Base-by-base conservation (phyloP, 176 grass and related monocot genomes). In the Microstegium vimineum region DNA sequence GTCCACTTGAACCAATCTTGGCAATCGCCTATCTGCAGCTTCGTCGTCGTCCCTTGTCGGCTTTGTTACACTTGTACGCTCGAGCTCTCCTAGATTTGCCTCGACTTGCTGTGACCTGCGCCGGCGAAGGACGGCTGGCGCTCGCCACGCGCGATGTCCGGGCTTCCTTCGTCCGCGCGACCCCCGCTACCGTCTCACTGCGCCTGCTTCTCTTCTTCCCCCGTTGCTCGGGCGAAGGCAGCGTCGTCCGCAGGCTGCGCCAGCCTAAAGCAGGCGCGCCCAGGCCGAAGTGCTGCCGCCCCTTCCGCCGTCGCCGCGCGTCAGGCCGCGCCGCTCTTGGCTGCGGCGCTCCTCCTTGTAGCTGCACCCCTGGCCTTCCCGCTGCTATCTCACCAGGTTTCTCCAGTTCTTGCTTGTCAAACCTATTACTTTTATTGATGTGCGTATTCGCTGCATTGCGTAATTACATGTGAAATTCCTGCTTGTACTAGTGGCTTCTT, bases 291-390 rank as follows among this genome's bases (percentile, higher is more conserved):
- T 56, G 52, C 11, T 7, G 10, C 38, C 6, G 71, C 54, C 8
- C 36, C 51, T 14, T 59, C 68, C 10, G 40, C 62, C 40, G 49
- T 62, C 9, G 62, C 69, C 5, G 86, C 47, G 37, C 62, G 47
- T 18, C 47, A 52, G 62, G 69, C 79, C 3, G 61, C 75, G 46
- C 82, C 91, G 67, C 64, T 97, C 46, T 38, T 97, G 77, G 85
- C 91, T 65, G 89, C 87, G 10, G 64, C 84, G 16, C 77, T 92
- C 10, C 77, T 89, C 46, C 83, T 97, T 67, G 85, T 83, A 11
- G 56, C 79, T 13, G 28, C 89, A 35, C 32, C 49, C 65, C 82
- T 25, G 76, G 13, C 23, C 33, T 85, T 2, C 77, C 77, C 9
- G 32, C 63, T 26, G 26, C 38, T 0, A 66, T 35, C 78, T 82